A percentile compares a stretch with the other conserved stretches of the same genome.
Conservation (phyloP, 371 early-diverging fungal species). For the Rhizopus stolonifer region DNA sequence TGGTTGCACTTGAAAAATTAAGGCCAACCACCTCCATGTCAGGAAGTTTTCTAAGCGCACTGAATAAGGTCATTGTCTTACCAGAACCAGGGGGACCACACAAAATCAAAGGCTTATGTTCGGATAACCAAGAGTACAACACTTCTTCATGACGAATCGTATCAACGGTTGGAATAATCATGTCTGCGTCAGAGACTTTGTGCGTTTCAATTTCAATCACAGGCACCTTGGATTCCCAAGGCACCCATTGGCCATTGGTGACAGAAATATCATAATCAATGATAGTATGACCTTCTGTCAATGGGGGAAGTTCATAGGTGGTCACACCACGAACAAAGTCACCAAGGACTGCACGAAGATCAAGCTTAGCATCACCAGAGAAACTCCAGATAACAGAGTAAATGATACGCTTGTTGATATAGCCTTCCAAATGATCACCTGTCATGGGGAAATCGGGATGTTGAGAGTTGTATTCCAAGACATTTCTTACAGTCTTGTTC, state of each 20-base stretch:
- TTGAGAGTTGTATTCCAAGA: constrained; percentile 86
- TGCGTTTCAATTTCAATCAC: constrained; percentile 95
- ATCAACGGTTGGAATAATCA: constrained; percentile 97
- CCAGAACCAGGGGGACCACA: constrained; percentile 99
- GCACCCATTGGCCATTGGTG: constrained; percentile 81
- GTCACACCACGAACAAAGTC: constrained; percentile 80
- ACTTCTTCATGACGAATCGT: constrained; percentile 97
- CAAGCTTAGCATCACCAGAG: constrained; percentile 87
- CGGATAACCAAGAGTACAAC: constrained; percentile 92
- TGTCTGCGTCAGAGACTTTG: constrained; percentile 88
- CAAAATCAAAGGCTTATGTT: constrained; percentile 92
- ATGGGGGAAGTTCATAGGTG: constrained; percentile 81
- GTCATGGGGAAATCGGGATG: constrained; percentile 93
- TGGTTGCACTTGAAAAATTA: constrained; percentile 98
- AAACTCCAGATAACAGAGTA: constrained; percentile 94
- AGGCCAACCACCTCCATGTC: constrained; percentile 97
- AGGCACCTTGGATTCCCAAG: constrained; percentile 92
- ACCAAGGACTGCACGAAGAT: constrained; percentile 73
- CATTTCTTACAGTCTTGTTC: constrained; percentile 82
- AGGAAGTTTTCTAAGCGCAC: constrained; percentile 92
- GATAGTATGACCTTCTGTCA: constrained; percentile 58
- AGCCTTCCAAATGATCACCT: constrained; percentile 74
- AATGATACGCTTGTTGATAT: constrained; percentile 80
- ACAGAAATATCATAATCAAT: constrained; percentile 92
- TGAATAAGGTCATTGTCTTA: constrained; percentile 98